Evolutionary conservation across 176 grass and related monocot species (phyloP).

Genomic region (Musa troglodytarum): DNA sequence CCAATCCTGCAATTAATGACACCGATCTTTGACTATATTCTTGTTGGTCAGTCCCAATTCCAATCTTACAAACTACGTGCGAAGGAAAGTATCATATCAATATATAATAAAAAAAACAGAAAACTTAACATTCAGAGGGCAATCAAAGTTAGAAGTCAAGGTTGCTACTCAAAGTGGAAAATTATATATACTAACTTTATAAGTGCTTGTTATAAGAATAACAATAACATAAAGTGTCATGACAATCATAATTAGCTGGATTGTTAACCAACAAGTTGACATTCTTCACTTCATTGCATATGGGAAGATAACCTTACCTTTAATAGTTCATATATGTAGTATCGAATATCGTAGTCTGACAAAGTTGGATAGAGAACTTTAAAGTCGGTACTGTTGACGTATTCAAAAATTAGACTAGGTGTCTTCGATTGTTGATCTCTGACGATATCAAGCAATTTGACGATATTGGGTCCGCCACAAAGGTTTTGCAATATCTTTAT

Average conservation of each 20-base stretch:
- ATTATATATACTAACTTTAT: too few relatives aligned
- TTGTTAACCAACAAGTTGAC: neutral
- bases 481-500: constrained; percentile 97
- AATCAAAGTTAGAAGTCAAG: neutral
- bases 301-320: constrained; percentile 44
- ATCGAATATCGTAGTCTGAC: constrained; percentile 82
- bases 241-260: neutral
- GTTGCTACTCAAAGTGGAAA: neutral
- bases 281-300: neutral
- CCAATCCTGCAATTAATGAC: too few relatives aligned
- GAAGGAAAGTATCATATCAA: too few relatives aligned
- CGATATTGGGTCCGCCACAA: constrained; percentile 75
- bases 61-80: too few relatives aligned
- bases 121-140: neutral
- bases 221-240: neutral
- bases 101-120: neutral
- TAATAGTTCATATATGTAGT: constrained; percentile 89
- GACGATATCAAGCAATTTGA: constrained; percentile 89
- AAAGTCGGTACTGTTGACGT: constrained; percentile 85
- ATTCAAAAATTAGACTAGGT: constrained; percentile 82
- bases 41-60: too few relatives aligned
- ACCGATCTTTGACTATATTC: too few relatives aligned
- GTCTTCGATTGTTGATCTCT: constrained; percentile 90
- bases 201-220: neutral
- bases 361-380: constrained; percentile 80